Conservation (phyloP, 108 stramenopile genomes). For the Schizochytrium sp. region DNA sequence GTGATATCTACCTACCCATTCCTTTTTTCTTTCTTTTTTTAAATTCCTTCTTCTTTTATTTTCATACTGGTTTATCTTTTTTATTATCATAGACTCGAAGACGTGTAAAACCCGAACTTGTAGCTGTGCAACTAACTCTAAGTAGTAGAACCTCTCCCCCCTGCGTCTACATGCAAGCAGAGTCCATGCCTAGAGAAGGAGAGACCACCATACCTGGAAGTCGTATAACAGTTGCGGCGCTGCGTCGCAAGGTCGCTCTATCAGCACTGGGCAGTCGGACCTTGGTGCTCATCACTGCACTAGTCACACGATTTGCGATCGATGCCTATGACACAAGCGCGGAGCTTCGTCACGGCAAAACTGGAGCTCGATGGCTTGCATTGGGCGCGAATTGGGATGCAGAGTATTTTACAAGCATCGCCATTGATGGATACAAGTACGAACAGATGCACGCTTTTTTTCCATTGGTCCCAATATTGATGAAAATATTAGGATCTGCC, state of each 20-base stretch:
- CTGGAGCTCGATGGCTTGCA: background rate
- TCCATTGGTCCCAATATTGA: constrained; percentile 66
- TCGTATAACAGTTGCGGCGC: background rate
- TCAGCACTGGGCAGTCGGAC: background rate
- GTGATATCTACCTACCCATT: no score
- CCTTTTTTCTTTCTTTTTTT: no score
- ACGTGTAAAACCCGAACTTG: no score
- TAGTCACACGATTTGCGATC: background rate
- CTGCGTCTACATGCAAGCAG: background rate
- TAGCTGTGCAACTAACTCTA: no score
- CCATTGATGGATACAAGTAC: constrained; percentile 36
- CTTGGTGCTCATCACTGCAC: background rate
- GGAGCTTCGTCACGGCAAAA: background rate
- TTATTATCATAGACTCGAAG: no score
- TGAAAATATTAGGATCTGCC: background rate
- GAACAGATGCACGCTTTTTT: constrained; percentile 73
- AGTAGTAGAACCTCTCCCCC: no score
- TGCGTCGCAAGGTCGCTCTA: background rate
- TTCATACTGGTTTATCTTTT: no score
- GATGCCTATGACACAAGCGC: constrained; percentile 52
- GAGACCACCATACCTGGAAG: background rate
- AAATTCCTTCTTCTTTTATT: no score
- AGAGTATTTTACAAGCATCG: constrained; percentile 57
- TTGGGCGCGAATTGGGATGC: constrained; percentile 59
- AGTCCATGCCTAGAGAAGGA: background rate